Evolutionary conservation across 2,329 filamentous ascomycete species (phyloP).

Genomic region (Apiospora kogelbergensis): DNA sequence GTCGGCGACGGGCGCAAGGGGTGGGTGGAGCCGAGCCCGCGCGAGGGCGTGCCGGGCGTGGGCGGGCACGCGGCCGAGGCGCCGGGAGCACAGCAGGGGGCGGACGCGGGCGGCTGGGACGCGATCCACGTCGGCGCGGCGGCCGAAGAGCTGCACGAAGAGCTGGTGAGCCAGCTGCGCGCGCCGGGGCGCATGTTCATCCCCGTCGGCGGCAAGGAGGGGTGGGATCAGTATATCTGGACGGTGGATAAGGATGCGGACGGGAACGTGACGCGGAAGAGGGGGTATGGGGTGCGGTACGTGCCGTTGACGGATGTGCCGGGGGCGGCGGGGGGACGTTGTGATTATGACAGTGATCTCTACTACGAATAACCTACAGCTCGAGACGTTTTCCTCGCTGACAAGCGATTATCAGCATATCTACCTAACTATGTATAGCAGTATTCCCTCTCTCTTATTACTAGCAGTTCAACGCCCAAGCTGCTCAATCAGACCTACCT

Average conservation of each 20-base stretch:
- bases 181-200: conserved; percentile 81
- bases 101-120: conserved; percentile 68
- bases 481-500: too few relatives aligned
- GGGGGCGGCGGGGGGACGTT: conserved; percentile 7
- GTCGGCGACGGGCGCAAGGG: conserved; percentile 73
- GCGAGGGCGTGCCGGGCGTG: conserved; percentile 24
- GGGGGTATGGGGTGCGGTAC: conserved; percentile 71
- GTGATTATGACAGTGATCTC: too few relatives aligned
- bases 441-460: too few relatives aligned
- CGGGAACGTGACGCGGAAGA: conserved; percentile 60
- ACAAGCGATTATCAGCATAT: too few relatives aligned
- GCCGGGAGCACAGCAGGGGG: conserved; percentile 22
- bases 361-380: too few relatives aligned
- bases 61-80: conserved; percentile 20
- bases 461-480: too few relatives aligned
- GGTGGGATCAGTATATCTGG: conserved; percentile 66
- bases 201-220: conserved; percentile 60
- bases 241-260: conserved; percentile 69
- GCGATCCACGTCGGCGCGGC: conserved; percentile 95
- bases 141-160: conserved; percentile 69
- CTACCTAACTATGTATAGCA: too few relatives aligned
- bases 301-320: conserved; percentile 76
- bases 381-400: too few relatives aligned
- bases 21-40: conserved; percentile 45
- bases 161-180: conserved; percentile 74